A percentile compares a stretch with the other conserved stretches of the same genome.
These are phyloP conservation scores for Osmanthus fragrans DNA, from an alignment of 257 asterid genomes.

Conservation along the genomic window DNA sequence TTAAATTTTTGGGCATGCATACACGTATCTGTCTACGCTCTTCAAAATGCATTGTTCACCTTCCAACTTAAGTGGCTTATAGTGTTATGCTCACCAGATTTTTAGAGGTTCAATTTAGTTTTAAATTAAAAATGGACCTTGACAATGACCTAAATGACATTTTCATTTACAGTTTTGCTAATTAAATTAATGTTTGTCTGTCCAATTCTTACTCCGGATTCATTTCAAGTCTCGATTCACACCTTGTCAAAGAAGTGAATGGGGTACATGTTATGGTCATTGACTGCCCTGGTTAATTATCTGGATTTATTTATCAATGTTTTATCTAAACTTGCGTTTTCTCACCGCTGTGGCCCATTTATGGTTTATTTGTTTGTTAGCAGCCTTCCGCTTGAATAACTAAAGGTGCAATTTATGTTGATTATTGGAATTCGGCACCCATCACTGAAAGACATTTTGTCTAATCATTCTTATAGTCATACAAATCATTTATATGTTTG, in stretches of 20 bases:
- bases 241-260: neutral
- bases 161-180: neutral
- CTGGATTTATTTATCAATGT: neutral
- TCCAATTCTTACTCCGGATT: neutral
- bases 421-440: neutral
- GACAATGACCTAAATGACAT: neutral
- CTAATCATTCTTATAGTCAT: neutral
- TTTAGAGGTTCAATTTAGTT: neutral
- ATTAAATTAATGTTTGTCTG: neutral
- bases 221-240: neutral
- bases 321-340: neutral
- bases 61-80: neutral
- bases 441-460: neutral
- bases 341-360: neutral
- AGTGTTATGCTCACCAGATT: neutral
- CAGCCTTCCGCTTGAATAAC: neutral
- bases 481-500: conserved; percentile 37
- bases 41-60: neutral
- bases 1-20: neutral
- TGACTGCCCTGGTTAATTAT: neutral
- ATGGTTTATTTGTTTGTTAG: neutral
- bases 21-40: neutral
- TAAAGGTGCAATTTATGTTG: conserved; percentile 6
- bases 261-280: neutral
- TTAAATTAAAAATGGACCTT: neutral